Percentiles rank a stretch among this genome's conserved stretches.
These are phyloP conservation scores for Cnidoscolus chayamansa DNA, from an alignment of 441 rosid species.

Conservation along the genomic window DNA sequence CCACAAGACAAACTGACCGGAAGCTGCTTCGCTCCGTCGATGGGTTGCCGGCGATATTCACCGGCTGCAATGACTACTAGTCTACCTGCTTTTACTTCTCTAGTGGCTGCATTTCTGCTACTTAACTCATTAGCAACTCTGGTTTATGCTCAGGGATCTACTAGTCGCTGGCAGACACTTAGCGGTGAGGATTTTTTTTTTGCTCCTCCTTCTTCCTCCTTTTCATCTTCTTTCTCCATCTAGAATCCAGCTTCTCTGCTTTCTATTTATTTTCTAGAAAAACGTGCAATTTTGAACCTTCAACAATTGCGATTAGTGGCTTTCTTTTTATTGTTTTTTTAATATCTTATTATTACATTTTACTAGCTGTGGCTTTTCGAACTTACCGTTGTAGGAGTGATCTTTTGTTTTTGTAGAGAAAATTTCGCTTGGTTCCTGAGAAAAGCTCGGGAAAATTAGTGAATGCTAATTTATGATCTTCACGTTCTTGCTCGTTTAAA, in stretches of 20 bases:
- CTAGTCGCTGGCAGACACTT: conserved; percentile 52
- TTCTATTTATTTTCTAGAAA: background rate
- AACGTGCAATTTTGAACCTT: background rate
- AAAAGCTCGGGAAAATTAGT: conserved; percentile 10
- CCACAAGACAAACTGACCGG: conserved; percentile 24
- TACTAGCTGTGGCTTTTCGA: background rate
- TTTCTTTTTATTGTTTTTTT: background rate
- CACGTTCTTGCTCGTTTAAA: background rate
- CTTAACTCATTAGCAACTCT: conserved; percentile 22
- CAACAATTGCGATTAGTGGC: background rate
- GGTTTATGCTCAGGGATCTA: conserved; percentile 68
- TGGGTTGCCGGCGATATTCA: conserved; percentile 25
- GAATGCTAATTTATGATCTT: background rate
- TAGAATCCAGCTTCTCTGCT: background rate
- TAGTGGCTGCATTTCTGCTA: conserved; percentile 1
- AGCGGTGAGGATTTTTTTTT: conserved; percentile 35
- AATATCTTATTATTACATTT: too few relatives aligned
- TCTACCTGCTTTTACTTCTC: conserved; percentile 20
- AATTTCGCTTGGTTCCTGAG: conserved; percentile 19
- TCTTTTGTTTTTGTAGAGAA: background rate
- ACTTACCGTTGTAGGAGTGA: background rate
- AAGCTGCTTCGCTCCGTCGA: conserved; percentile 26
- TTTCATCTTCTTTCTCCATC: background rate
- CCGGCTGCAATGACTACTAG: conserved; percentile 46
- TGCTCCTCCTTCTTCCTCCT: conserved; percentile 13